A percentile compares a stretch with the other conserved stretches of the same genome.
These are phyloP conservation scores for Fusarium sp. DNA, from an alignment of 2,329 filamentous ascomycete species.

Conservation along the genomic window DNA sequence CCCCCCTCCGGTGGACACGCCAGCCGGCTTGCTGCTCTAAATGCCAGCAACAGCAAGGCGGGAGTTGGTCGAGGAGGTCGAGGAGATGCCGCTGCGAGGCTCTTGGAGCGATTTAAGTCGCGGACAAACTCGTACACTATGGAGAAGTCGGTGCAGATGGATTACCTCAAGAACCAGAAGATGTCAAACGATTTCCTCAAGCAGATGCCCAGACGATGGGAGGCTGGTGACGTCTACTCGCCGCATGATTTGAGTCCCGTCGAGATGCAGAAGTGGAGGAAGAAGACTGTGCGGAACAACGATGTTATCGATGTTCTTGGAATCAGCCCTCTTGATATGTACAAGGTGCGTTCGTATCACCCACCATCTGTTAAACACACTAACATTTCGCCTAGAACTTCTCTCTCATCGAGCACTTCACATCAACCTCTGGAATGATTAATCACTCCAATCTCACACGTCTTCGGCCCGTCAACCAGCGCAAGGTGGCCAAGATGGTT, in stretches of 20 bases:
- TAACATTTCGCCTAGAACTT: constrained; percentile 74
- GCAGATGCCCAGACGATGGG: constrained; percentile 77
- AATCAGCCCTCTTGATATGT: constrained; percentile 83
- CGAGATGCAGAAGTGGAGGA: constrained; percentile 86
- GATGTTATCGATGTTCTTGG: constrained; percentile 85
- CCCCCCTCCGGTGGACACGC: constrained; percentile 6
- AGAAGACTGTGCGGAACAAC: constrained; percentile 61
- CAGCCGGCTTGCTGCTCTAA: constrained; percentile 37
- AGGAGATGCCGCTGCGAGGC: constrained; percentile 42
- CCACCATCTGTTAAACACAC: neutral
- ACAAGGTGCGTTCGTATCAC: constrained; percentile 71
- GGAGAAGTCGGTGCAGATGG: constrained; percentile 48
- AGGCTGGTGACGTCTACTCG: constrained; percentile 84
- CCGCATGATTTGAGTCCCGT: constrained; percentile 83
- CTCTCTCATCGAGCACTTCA: constrained; percentile 87
- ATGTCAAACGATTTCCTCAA: constrained; percentile 63
- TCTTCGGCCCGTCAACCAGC: constrained; percentile 87
- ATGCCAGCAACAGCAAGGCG: constrained; percentile 24
- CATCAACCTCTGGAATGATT: constrained; percentile 86
- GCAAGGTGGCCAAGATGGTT: constrained; percentile 92
- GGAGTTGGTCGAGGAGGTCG: constrained; percentile 1
- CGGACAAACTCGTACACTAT: constrained; percentile 31
- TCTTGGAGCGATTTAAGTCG: constrained; percentile 43
- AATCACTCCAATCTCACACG: constrained; percentile 79
- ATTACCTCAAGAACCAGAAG: constrained; percentile 52